phyloP scores from a whole-genome alignment of 441 rosid species.

The Populus trichocarpa region DNA sequence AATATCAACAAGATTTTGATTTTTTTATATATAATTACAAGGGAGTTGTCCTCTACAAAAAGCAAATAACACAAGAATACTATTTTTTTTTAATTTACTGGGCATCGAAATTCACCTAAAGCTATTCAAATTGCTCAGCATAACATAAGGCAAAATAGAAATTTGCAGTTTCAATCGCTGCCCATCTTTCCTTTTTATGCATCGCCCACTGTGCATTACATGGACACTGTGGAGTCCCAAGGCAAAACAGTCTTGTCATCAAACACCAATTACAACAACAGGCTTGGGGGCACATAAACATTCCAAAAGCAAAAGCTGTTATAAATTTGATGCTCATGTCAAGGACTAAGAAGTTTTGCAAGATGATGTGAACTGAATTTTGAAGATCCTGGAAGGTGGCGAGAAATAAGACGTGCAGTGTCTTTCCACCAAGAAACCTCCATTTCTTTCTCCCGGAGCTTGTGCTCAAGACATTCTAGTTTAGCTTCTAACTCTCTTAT shows the following conservation, averaged over 20 bases:
- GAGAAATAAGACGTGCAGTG: slow-evolving; percentile 50
- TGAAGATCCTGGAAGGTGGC: slow-evolving; percentile 40
- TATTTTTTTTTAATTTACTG: neutral
- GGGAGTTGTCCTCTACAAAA: no score
- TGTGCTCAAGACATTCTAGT: slow-evolving; percentile 35
- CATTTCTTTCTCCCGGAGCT: slow-evolving; percentile 52
- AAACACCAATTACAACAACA: neutral
- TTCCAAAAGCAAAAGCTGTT: neutral
- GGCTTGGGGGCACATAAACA: neutral
- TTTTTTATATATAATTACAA: no score
- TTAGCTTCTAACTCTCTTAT: slow-evolving; percentile 67
- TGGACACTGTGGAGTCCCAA: slow-evolving; percentile 4
- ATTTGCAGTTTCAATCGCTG: slow-evolving; percentile 1
- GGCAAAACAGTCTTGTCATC: slow-evolving; percentile 5
- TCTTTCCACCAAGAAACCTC: slow-evolving; percentile 86
- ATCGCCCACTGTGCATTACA: slow-evolving; percentile 4
- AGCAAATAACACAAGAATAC: no score
- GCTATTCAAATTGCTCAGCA: neutral
- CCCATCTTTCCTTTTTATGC: neutral
- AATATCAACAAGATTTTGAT: no score
- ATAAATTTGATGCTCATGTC: slow-evolving; percentile 16
- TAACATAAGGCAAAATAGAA: neutral
- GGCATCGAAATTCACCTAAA: neutral
- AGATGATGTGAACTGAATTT: slow-evolving; percentile 5
- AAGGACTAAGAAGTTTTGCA: slow-evolving; percentile 9